Percentiles rank a stretch among this genome's conserved stretches.
Conservation (phyloP, 495 filamentous ascomycete species). For the Barbatosphaeria neglecta region DNA sequence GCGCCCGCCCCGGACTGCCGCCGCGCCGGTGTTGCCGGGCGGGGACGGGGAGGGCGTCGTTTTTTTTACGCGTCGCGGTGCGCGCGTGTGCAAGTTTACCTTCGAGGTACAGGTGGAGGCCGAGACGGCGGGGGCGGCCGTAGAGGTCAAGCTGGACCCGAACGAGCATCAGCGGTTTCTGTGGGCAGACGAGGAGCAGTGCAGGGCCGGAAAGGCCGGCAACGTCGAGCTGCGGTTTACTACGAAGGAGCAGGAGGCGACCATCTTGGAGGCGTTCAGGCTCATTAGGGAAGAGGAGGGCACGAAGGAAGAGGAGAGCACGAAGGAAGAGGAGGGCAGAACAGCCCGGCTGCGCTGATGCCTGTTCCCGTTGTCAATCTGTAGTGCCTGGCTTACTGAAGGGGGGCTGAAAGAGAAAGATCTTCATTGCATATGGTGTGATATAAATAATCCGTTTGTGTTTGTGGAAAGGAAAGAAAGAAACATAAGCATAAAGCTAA, state of each 20-base stretch:
- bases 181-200: conserved; percentile 35
- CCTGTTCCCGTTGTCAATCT: no score
- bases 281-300: conserved; percentile 8
- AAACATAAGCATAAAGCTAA: no score
- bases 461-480: no score
- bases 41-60: conserved; percentile 3
- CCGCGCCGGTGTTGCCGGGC: neutral
- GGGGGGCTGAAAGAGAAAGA: no score
- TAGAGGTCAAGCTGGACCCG: conserved; percentile 24
- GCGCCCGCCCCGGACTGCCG: conserved; percentile 3
- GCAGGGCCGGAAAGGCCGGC: conserved; percentile 10
- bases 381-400: neutral
- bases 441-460: no score
- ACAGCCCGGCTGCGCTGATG: no score
- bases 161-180: conserved; percentile 31
- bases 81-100: conserved; percentile 19
- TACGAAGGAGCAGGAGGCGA: conserved; percentile 9
- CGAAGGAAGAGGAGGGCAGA: neutral
- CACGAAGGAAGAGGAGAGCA: neutral
- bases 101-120: conserved; percentile 27
- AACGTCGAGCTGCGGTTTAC: conserved; percentile 23
- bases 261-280: conserved; percentile 19
- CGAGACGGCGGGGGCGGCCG: neutral
- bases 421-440: no score
- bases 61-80: conserved; percentile 27